Evolutionary conservation across 805 yeast genomes (phyloP).

Genomic region (Wickerhamomyces mucosus): DNA sequence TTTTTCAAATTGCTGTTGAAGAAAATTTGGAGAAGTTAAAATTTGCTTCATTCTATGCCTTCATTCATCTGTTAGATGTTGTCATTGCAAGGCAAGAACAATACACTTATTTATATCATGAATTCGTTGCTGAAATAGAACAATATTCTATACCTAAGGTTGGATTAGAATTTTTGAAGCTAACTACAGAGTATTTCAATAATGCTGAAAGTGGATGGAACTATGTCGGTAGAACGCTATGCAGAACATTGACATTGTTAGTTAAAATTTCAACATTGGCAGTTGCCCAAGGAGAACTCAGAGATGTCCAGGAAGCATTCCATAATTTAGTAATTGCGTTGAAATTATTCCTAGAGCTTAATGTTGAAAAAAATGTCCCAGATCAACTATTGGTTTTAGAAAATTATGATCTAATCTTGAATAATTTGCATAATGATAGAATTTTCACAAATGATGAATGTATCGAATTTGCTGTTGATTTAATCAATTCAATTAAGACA

Average conservation of each 20-base stretch:
- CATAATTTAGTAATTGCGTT: conserved; percentile 24
- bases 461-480: conserved; percentile 31
- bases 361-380: conserved; percentile 36
- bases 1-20: conserved; percentile 19
- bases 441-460: conserved; percentile 30
- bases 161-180: conserved; percentile 40
- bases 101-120: conserved; percentile 46
- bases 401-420: conserved; percentile 45
- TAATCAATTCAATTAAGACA: conserved; percentile 46
- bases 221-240: conserved; percentile 51
- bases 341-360: conserved; percentile 36
- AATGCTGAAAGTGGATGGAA: conserved; percentile 50
- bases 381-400: conserved; percentile 62
- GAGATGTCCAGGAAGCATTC: conserved; percentile 21
- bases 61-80: conserved; percentile 52
- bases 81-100: conserved; percentile 59
- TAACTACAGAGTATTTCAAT: conserved; percentile 36
- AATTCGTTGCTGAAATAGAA: conserved; percentile 28
- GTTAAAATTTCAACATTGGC: conserved; percentile 31
- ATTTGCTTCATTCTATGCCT: conserved; percentile 39
- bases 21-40: conserved; percentile 19
- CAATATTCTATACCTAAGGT: conserved; percentile 32
- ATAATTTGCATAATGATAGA: conserved; percentile 25
- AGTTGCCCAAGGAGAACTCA: conserved; percentile 11
- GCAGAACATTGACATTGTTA: conserved; percentile 47